A percentile compares a stretch with the other conserved stretches of the same genome.
phyloP scores from a whole-genome alignment of 2,329 filamentous ascomycete genomes.

The Trichoderma lentiforme region DNA sequence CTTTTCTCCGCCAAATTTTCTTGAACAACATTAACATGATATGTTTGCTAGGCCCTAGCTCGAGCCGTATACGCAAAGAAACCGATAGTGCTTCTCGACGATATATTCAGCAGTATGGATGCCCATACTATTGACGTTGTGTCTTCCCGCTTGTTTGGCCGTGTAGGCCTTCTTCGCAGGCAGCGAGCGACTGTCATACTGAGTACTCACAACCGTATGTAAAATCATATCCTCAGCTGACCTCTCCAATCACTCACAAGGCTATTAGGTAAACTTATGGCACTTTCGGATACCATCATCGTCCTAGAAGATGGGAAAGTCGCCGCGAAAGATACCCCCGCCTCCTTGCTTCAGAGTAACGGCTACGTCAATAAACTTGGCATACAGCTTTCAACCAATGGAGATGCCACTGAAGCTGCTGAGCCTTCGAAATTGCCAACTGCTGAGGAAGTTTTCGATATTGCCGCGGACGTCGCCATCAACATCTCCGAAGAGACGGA shows the following conservation, averaged over 20 bases:
- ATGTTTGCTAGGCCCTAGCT: conserved; percentile 37
- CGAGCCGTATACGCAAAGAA: conserved; percentile 43
- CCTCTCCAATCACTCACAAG: background rate
- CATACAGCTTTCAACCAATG: background rate
- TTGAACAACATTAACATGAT: background rate
- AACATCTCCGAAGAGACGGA: background rate
- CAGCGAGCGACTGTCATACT: conserved; percentile 41
- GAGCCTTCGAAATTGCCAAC: background rate
- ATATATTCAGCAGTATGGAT: conserved; percentile 46
- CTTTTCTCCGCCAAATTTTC: background rate
- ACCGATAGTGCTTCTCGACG: conserved; percentile 43
- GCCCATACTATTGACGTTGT: conserved; percentile 41
- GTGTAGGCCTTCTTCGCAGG: conserved; percentile 39
- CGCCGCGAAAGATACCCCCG: background rate
- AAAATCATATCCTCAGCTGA: fast-evolving
- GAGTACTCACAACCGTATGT: conserved; percentile 30
- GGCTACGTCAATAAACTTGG: conserved; percentile 13
- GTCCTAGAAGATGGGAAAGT: conserved; percentile 2
- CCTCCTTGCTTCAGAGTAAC: background rate
- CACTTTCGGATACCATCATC: conserved; percentile 4
- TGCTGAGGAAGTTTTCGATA: background rate
- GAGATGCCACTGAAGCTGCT: background rate
- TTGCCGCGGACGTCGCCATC: background rate
- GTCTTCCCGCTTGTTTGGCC: conserved; percentile 41
- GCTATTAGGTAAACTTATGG: conserved; percentile 4